Evolutionary conservation across 1,284 basidiomycete genomes (phyloP), one percentile per base, ranked within the genome.

Genomic region (Abortiporus biennis): DNA sequence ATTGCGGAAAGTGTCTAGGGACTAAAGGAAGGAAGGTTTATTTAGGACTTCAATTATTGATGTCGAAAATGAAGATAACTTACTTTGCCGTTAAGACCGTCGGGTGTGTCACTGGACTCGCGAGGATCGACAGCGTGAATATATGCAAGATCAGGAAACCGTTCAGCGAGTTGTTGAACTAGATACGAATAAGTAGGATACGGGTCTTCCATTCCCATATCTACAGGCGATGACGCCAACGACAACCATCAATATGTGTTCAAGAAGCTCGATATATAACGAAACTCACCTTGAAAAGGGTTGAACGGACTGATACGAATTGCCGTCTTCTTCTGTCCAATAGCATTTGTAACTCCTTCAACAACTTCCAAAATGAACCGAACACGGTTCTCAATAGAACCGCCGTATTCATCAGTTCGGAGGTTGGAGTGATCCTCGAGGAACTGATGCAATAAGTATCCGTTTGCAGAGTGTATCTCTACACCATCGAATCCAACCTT

Each of bases 331-430:
- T 65, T 54, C 17, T 55, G 49, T 1, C 69, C 71, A 15, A 72
- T 49, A 0, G 59, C 59, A 5, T 64, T 53, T 3, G 53, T 58
- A 0, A 71, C 49, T 3, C 69, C 68, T 24, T 71, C 65, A 2
- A 74, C 57, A n/a, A 76, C 63, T 49, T 63, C 62, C 50, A 74
- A 57, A 2, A 62, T 47, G 43, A 79, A 78, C n/a, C 68, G 58
- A 1, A 59, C 49, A 21, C 76, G 63, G 52, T 76, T 76, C 54
- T 74, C 70, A 15, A 73, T 42, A 4, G 62, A 61, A 4, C 76
- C 76, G 9, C 77, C 76, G 54, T 75, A 81, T 29, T 65, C 58
- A 56, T 80, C 78, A 9, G 68, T 72, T 25, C 76, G 69, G 27
- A 69, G 58, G 60, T 78, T 78, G 38, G 63, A 47, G 0, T 51